Base-by-base conservation (phyloP, 2,329 filamentous ascomycete species). In the Chaetomiaceae sp. region DNA sequence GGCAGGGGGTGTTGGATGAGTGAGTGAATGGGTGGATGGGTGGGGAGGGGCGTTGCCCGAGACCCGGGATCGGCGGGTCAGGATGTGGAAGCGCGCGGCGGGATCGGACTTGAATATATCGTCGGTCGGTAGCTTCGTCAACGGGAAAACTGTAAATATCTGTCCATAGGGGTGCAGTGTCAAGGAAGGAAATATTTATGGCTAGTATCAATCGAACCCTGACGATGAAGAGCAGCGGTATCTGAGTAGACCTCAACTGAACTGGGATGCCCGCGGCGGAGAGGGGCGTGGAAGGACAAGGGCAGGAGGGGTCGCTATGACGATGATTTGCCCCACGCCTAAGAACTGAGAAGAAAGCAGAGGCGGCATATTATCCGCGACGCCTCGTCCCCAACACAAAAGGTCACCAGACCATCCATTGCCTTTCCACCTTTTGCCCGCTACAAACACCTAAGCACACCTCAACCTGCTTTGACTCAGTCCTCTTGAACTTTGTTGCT, bases 251-350 rank as follows among this genome's bases (percentile, higher is more conserved):
- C n/a, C n/a, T n/a, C n/a, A n/a, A n/a, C n/a, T n/a, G n/a, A n/a
- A n/a, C n/a, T n/a, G n/a, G n/a, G n/a, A n/a, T n/a, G n/a, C n/a
- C n/a, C n/a, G n/a, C n/a, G n/a, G n/a, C n/a, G n/a, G n/a, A n/a
- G n/a, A n/a, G n/a, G n/a, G n/a, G n/a, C n/a, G n/a, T n/a, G 38
- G 27, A 17, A 26, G 11, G 17, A 27, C 26, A 17, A 15, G 17
- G 17, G 15, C 3, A 17, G 2, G 7, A 11, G 8, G 37, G 37
- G 7, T 14, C 24, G 20, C 19, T 17, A 42, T 42, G 39, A 42
- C 39, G 39, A 42, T 27, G 32, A 19, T 17, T 36, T 19, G 27
- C 38, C 38, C 38, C 37, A 39, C 37, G 37, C 15, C 24, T 15
- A 29, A 15, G 24, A 24, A 24, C 5, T 5, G 22, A 5, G 22